A percentile compares a stretch with the other conserved stretches of the same genome.
Conservation (phyloP, 768 basidiomycete genomes). For the Xerocomus spinulosus region DNA sequence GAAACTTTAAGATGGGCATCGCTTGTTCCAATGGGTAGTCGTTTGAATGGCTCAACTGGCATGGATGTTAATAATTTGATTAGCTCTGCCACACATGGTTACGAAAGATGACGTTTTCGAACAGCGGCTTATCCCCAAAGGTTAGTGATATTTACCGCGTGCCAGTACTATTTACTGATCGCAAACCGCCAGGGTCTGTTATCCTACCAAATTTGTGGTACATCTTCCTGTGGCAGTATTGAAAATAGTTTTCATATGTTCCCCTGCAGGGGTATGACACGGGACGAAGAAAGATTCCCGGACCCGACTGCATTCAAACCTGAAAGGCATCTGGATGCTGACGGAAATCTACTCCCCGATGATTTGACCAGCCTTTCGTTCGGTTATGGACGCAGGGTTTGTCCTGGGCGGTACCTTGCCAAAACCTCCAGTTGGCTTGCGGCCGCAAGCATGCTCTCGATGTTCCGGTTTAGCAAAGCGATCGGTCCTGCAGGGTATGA, state of each 20-base stretch:
- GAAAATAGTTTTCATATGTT: background rate
- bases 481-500: slow-evolving; percentile 20
- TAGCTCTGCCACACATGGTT: slow-evolving; percentile 27
- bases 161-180: background rate
- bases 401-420: slow-evolving; percentile 21
- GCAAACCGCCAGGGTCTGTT: slow-evolving; percentile 12
- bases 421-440: slow-evolving; percentile 18
- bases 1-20: slow-evolving; percentile 22
- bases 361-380: slow-evolving; percentile 26
- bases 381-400: slow-evolving; percentile 31
- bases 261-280: slow-evolving; percentile 18
- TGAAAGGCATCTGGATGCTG: slow-evolving; percentile 27
- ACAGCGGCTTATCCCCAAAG: slow-evolving; percentile 49
- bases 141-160: slow-evolving; percentile 13
- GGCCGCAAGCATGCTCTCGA: slow-evolving; percentile 13
- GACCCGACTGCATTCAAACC: slow-evolving; percentile 33
- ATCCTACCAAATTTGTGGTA: slow-evolving; percentile 23
- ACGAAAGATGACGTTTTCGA: slow-evolving; percentile 40
- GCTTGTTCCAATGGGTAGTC: slow-evolving; percentile 18
- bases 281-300: slow-evolving; percentile 21
- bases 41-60: no score
- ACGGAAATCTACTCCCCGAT: slow-evolving; percentile 17
- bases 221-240: background rate
- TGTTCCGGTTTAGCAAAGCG: slow-evolving; percentile 21
- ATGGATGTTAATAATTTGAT: background rate